Evolutionary conservation across 2,329 filamentous ascomycete genomes (phyloP).

Genomic region (Thelonectria olida): DNA sequence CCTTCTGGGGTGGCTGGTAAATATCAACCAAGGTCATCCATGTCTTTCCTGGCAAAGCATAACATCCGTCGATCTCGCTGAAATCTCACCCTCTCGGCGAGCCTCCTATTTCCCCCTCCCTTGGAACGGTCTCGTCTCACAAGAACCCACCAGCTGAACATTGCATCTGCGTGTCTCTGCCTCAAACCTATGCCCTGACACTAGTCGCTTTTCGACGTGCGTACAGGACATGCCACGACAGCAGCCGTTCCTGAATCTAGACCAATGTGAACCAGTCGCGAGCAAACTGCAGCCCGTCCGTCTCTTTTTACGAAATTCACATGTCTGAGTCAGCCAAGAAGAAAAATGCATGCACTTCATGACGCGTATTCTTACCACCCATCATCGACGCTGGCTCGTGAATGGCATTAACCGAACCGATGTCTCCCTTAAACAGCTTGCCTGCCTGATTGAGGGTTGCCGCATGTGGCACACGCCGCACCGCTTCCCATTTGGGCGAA

Average conservation of each 20-base stretch:
- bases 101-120: background rate
- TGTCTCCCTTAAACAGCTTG: too few relatives aligned
- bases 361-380: too few relatives aligned
- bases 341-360: background rate
- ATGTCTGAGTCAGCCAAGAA: background rate
- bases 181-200: conserved; percentile 14
- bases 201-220: background rate
- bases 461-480: too few relatives aligned
- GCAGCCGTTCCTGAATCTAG: conserved; percentile 14
- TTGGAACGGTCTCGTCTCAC: background rate
- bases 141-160: background rate
- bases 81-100: background rate
- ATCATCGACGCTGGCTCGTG: too few relatives aligned
- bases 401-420: too few relatives aligned
- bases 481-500: too few relatives aligned
- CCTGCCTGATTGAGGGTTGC: too few relatives aligned
- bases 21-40: background rate
- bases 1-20: background rate
- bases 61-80: background rate
- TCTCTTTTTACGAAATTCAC: background rate
- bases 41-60: background rate
- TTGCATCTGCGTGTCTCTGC: conserved; percentile 14
- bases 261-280: background rate
- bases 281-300: conserved; percentile 2
- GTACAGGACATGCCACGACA: conserved; percentile 11